Evolutionary conservation across 495 filamentous ascomycete genomes (phyloP).

Genomic region (Geoglossum glabrum): DNA sequence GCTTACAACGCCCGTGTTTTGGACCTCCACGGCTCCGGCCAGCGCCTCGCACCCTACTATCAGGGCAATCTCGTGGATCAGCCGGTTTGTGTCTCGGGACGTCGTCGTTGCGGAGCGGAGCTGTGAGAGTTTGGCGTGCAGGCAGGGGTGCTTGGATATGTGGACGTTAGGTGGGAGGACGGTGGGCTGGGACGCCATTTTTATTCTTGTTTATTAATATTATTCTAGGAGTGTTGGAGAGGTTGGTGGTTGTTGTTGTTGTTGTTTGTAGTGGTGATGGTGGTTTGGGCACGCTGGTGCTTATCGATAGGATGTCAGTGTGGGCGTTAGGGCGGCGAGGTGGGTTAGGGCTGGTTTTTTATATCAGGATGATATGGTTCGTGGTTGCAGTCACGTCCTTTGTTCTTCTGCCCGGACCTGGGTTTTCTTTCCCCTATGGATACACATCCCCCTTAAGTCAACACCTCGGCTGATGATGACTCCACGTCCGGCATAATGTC

Average conservation of each 20-base stretch:
- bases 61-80: conserved; percentile 69
- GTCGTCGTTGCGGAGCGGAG: conserved; percentile 53
- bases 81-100: conserved; percentile 53
- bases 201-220: neutral
- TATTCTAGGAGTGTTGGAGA: no score
- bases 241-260: no score
- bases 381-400: no score
- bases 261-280: neutral
- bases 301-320: no score
- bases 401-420: no score
- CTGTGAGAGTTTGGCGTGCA: conserved; percentile 73
- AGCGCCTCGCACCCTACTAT: conserved; percentile 73
- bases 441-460: no score
- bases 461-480: no score
- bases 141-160: conserved; percentile 68
- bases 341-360: no score
- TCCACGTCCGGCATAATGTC: neutral
- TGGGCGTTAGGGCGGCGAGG: no score
- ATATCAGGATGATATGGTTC: no score
- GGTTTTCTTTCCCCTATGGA: no score
- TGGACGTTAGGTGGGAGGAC: conserved; percentile 55
- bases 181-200: conserved; percentile 16
- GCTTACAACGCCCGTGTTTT: conserved; percentile 12
- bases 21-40: conserved; percentile 29
- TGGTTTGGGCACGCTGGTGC: neutral